phyloP scores from a whole-genome alignment of 345 rosid species.

The Iberis pinnata region DNA sequence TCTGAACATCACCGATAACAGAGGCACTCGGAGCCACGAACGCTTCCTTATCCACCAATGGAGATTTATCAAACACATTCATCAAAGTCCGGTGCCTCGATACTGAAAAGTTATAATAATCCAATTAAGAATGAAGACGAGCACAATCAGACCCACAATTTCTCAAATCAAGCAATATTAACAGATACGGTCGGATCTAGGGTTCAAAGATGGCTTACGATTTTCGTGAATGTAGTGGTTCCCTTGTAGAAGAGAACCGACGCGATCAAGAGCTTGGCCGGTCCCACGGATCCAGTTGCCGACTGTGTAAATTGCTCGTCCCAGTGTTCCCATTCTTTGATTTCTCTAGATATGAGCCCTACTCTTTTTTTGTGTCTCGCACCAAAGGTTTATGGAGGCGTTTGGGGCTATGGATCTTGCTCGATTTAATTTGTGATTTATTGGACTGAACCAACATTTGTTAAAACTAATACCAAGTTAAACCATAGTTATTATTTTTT shows the following conservation, averaged over 20 bases:
- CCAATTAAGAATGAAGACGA: not conserved
- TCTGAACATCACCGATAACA: conserved; percentile 78
- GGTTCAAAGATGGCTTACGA: conserved; percentile 34
- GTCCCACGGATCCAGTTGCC: conserved; percentile 94
- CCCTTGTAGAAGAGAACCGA: conserved; percentile 85
- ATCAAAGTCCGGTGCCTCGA: conserved; percentile 92
- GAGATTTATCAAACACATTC: conserved; percentile 85
- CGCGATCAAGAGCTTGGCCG: conserved; percentile 89
- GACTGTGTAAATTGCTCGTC: conserved; percentile 73
- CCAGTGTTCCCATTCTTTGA: conserved; percentile 80
- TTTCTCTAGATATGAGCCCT: too few relatives aligned
- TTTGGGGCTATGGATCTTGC: not conserved
- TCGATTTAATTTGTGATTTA: not conserved
- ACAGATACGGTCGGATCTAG: conserved; percentile 20
- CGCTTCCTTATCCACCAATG: conserved; percentile 69
- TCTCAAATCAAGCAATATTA: not conserved
- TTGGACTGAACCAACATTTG: not conserved
- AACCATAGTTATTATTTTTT: too few relatives aligned
- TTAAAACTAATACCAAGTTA: too few relatives aligned
- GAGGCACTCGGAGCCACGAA: conserved; percentile 97
- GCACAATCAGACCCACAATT: not conserved
- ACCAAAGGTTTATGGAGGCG: conserved; percentile 23
- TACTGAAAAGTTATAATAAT: conserved; percentile 31
- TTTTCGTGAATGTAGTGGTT: conserved; percentile 64
- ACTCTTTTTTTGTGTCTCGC: too few relatives aligned